These are phyloP conservation scores for Cystoderma amianthinum DNA, from an alignment of 768 basidiomycete species.

Conservation along the genomic window DNA sequence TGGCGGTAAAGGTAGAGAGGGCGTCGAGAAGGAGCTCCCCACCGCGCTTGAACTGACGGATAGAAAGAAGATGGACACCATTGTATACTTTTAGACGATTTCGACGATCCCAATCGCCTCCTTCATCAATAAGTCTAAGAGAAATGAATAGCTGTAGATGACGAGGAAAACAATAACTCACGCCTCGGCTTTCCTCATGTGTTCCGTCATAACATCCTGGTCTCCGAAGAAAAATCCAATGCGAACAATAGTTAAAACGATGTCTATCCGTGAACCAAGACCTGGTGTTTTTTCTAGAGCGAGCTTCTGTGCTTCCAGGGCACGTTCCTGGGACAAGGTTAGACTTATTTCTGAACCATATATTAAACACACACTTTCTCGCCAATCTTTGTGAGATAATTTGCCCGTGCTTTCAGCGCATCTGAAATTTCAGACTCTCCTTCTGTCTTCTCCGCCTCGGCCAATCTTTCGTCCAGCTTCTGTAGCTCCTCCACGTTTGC, in stretches of 20 bases:
- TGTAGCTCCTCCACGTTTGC: conserved; percentile 69
- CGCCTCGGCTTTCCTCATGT: conserved; percentile 79
- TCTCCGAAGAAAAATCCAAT: conserved; percentile 90
- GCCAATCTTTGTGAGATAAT: conserved; percentile 83
- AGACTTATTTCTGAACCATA: not conserved
- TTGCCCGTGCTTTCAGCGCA: conserved; percentile 75
- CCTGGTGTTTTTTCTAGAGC: conserved; percentile 92
- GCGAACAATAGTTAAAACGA: conserved; percentile 80
- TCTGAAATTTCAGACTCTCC: conserved; percentile 94
- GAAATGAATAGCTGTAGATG: not conserved
- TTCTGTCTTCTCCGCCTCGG: conserved; percentile 84
- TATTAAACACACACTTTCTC: conserved; percentile 51
- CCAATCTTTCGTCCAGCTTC: conserved; percentile 69
- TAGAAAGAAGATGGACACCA: conserved; percentile 77
- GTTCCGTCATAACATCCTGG: conserved; percentile 57
- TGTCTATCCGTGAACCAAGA: conserved; percentile 88
- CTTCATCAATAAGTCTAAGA: conserved; percentile 82
- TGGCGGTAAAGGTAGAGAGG: conserved; percentile 90
- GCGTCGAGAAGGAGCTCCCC: conserved; percentile 87
- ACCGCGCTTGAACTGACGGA: conserved; percentile 87
- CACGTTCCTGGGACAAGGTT: conserved; percentile 52
- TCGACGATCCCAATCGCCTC: conserved; percentile 96
- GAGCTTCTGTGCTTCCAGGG: conserved; percentile 72
- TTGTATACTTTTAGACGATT: conserved; percentile 96
- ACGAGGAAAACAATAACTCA: conserved; percentile 25